Evolutionary conservation across 1,284 basidiomycete genomes (phyloP).

Genomic region (Leccinum pallidistipes): DNA sequence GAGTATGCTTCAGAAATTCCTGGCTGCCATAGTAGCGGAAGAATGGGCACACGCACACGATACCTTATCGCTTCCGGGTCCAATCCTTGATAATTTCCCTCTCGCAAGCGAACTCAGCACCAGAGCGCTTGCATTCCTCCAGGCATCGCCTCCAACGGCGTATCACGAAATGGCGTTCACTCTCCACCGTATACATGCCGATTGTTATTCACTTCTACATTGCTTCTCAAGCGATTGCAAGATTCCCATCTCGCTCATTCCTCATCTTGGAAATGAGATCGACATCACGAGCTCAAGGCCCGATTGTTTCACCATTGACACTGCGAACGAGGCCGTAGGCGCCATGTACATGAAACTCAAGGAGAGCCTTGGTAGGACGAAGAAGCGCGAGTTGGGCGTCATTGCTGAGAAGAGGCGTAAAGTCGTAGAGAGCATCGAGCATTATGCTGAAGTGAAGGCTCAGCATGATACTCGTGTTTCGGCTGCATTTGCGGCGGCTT

Average conservation of each 20-base stretch:
- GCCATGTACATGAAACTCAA: slow-evolving; percentile 76
- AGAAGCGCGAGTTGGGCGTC: slow-evolving; percentile 74
- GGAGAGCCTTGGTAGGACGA: slow-evolving; percentile 67
- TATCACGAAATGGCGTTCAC: slow-evolving; percentile 93
- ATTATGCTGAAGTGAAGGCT: slow-evolving; percentile 82
- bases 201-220: slow-evolving; percentile 79
- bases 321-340: slow-evolving; percentile 74
- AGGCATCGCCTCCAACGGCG: slow-evolving; percentile 71
- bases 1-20: slow-evolving; percentile 90
- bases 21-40: slow-evolving; percentile 83
- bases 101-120: slow-evolving; percentile 67
- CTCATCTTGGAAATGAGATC: slow-evolving; percentile 75
- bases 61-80: slow-evolving; percentile 29
- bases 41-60: slow-evolving; percentile 85
- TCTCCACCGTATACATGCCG: slow-evolving; percentile 78
- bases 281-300: slow-evolving; percentile 69
- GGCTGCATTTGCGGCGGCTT: slow-evolving; percentile 88
- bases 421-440: slow-evolving; percentile 76
- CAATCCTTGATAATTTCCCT: slow-evolving; percentile 55
- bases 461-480: slow-evolving; percentile 88
- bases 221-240: slow-evolving; percentile 87
- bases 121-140: slow-evolving; percentile 72
- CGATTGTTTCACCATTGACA: slow-evolving; percentile 79
- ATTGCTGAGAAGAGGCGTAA: slow-evolving; percentile 80
- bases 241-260: slow-evolving; percentile 77